Evolutionary conservation across 768 basidiomycete genomes (phyloP).

Genomic region (Boletus eberwhitei): DNA sequence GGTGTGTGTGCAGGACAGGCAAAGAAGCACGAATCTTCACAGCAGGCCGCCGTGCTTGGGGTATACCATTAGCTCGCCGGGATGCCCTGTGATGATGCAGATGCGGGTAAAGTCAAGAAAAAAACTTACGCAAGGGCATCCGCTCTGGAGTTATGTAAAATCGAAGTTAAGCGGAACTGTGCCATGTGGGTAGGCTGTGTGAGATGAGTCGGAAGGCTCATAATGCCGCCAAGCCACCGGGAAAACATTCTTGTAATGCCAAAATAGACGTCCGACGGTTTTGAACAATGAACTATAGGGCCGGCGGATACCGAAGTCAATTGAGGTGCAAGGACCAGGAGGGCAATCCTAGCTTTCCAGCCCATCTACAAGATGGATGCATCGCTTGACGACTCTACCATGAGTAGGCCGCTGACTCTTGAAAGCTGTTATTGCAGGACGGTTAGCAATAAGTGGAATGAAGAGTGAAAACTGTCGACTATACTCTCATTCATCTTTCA

Average conservation of each 20-base stretch:
- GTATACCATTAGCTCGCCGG: neutral
- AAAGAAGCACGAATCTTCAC: neutral
- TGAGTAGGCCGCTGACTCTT: too few species aligned
- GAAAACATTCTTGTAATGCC: neutral
- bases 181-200: constrained; percentile 6
- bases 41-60: neutral
- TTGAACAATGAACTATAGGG: neutral
- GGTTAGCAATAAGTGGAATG: too few species aligned
- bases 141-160: neutral
- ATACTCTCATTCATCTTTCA: neutral
- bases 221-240: neutral
- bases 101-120: neutral
- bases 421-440: too few species aligned
- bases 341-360: neutral
- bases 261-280: constrained; percentile 1
- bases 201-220: neutral
- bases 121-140: neutral
- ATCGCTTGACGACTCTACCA: too few species aligned
- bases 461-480: too few species aligned
- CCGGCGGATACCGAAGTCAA: neutral
- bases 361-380: too few species aligned
- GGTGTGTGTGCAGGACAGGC: too few species aligned
- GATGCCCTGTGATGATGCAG: neutral
- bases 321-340: neutral
- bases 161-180: neutral